Evolutionary conservation across 148 eudicot genomes (phyloP), one percentile per base, ranked within the genome.

Genomic region (Rhododendron vialii): DNA sequence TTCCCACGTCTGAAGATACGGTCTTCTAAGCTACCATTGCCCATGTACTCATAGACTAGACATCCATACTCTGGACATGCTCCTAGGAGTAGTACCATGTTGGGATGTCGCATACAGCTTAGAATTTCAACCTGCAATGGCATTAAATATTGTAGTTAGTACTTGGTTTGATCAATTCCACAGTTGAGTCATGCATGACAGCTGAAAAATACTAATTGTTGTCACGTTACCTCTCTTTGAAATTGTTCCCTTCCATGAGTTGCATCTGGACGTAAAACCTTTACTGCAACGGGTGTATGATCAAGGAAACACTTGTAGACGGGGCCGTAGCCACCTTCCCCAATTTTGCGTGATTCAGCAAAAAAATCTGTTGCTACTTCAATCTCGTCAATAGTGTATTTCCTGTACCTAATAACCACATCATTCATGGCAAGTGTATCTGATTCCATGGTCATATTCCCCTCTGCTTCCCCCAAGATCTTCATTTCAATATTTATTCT

Each of bases 311-410:
- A 91, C 84, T 88, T 90, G 82, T 86, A 92, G 41, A 92, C 94
- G 3, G 94, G 93, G 55, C 94, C 94, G 73, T 92, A 92, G 15
- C 94, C 94, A 30, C 94, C 94, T 90, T 92, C 94, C 53, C 94
- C 94, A 57, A 92, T 86, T 89, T 91, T 92, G 33, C 88, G 83
- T 55, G 92, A 81, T 78, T 82, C 82, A 57, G 89, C 65, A 80
- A 92, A 92, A 53, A 18, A 11, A 26, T 92, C 85, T 51, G 94
- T 91, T 10, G 94, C 93, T 43, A 71, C 84, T 90, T 92, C 94
- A 82, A 92, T 92, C 80, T 92, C 94, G 50, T 89, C 91, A 69
- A 92, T 92, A 53, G 80, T 85, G 89, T 91, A 92, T 67, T 67
- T 92, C 80, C 89, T 85, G 83, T 92, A 91, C 80, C 93, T 90